Conservation (phyloP, 495 filamentous ascomycete genomes). For the Xylaria palmicola region DNA sequence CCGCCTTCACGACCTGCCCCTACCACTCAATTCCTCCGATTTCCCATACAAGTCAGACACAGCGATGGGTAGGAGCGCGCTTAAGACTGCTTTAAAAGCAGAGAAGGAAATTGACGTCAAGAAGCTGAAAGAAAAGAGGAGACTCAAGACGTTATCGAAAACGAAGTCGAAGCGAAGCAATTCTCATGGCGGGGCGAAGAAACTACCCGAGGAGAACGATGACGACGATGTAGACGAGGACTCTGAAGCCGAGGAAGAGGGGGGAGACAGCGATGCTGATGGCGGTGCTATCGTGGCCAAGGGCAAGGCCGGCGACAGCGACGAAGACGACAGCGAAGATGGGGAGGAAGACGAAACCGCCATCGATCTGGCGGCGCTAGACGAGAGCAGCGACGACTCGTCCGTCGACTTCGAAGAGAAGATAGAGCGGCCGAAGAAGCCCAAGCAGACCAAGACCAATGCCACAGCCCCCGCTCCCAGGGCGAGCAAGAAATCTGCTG, state of each 20-base stretch:
- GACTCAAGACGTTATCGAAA: conserved; percentile 51
- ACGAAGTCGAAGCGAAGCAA: conserved; percentile 47
- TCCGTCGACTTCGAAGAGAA: conserved; percentile 37
- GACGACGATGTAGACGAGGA: conserved; percentile 39
- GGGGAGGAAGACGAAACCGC: conserved; percentile 13
- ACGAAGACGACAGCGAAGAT: conserved; percentile 11
- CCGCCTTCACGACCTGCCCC: neutral
- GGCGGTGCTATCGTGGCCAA: conserved; percentile 16
- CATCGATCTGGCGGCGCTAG: conserved; percentile 12
- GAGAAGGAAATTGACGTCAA: conserved; percentile 68
- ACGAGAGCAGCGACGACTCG: conserved; percentile 32
- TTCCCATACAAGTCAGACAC: conserved; percentile 16
- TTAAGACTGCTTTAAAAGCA: conserved; percentile 63
- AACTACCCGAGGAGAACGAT: conserved; percentile 33
- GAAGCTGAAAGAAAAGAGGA: conserved; percentile 58
- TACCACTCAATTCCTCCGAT: conserved; percentile 8
- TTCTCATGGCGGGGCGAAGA: conserved; percentile 37
- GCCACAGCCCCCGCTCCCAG: neutral
- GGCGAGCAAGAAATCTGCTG: conserved; percentile 13
- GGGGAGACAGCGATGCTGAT: conserved; percentile 20
- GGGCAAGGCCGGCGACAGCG: conserved; percentile 18
- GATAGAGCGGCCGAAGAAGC: conserved; percentile 34
- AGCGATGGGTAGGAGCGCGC: conserved; percentile 55
- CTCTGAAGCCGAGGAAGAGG: conserved; percentile 42
- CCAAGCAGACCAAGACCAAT: conserved; percentile 40